Conservation (phyloP, 352 stramenopile species). For the Phytophthora ramorum region DNA sequence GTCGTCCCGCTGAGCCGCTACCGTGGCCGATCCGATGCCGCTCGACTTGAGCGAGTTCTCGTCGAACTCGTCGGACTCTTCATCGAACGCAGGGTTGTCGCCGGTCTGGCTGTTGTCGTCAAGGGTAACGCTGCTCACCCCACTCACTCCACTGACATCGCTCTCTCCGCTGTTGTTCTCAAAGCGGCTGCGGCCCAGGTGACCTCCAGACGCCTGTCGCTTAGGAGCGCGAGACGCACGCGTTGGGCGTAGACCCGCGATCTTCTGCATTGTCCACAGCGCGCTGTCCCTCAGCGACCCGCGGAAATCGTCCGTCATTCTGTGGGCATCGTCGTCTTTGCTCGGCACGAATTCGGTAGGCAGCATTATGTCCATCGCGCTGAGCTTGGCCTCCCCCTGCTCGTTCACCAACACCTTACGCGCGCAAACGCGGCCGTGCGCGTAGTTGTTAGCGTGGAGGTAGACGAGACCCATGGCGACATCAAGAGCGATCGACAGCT, state of each 20-base stretch:
- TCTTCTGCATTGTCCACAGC: slow-evolving; percentile 48
- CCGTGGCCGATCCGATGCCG: slow-evolving; percentile 21
- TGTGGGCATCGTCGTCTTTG: slow-evolving; percentile 21
- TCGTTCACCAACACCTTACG: slow-evolving; percentile 80
- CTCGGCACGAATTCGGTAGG: slow-evolving; percentile 25
- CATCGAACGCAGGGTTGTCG: slow-evolving; percentile 27
- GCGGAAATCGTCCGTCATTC: slow-evolving; percentile 37
- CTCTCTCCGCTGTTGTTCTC: slow-evolving; percentile 44
- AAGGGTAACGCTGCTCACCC: slow-evolving; percentile 33
- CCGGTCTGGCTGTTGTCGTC: slow-evolving; percentile 39
- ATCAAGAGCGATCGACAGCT: slow-evolving; percentile 81
- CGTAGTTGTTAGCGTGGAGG: slow-evolving; percentile 65
- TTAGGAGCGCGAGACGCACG: slow-evolving; percentile 15
- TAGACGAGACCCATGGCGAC: slow-evolving; percentile 85
- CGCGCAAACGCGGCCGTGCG: slow-evolving; percentile 65
- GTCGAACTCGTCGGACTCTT: slow-evolving; percentile 35
- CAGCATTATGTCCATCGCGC: slow-evolving; percentile 65
- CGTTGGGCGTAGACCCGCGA: slow-evolving; percentile 27
- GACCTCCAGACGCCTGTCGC: slow-evolving; percentile 7
- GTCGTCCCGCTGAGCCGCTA: slow-evolving; percentile 48
- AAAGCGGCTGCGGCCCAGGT: slow-evolving; percentile 29
- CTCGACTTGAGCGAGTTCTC: slow-evolving; percentile 38
- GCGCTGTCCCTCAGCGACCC: slow-evolving; percentile 60
- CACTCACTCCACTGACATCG: slow-evolving; percentile 32
- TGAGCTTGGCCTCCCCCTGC: slow-evolving; percentile 80